Evolutionary conservation across 2,329 filamentous ascomycete species (phyloP), one percentile per base, ranked within the genome.

Genomic region (Colletotrichum siamense): DNA sequence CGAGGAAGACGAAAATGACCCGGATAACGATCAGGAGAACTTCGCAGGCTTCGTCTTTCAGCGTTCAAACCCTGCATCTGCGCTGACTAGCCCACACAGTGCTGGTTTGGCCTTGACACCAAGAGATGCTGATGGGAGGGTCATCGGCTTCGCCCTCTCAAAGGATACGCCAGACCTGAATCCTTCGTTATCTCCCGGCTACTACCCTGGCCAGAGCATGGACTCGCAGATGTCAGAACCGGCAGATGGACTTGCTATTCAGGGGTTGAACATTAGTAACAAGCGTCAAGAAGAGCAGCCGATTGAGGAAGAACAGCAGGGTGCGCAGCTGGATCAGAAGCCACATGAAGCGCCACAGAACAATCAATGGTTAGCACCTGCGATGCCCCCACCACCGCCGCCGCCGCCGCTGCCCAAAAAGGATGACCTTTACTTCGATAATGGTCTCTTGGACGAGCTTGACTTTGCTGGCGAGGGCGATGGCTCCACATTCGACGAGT

Each of bases 341-440:
- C n/a, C 57, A 26, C 30, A 61, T 0, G 32, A 22, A 39, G 78
- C 30, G 22, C 74, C 77, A 69, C 79, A 78, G 61, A 78, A 80
- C 12, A 79, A 77, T 65, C 79, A 77, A 69, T 78, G 79, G 39
- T 52, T 80, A 24, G 70, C 73, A 3, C 75, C 77, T 18, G 57
- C 76, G n/a, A 64, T 76, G 12, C 65, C 77, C 9, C 44, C 64
- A 24, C 64, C 64, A 13, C 24, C 69, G 5, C 63, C 44, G 59
- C 16, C 44, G 59, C 16, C 30, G 28, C 28, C 52, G 16, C 28
- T 57, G 7, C 64, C 49, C 12, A 57, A 49, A 36, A 67, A 69
- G 32, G 92, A 94, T 78, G 93, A 95, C 78, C 85, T 95, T 34
- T 95, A 95, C 82, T 95, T 93, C 80, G 92, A 94, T 77, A 92